These are phyloP conservation scores for Hordeum pubiflorum DNA, from an alignment of 202 grass and related monocot genomes.

Conservation along the genomic window DNA sequence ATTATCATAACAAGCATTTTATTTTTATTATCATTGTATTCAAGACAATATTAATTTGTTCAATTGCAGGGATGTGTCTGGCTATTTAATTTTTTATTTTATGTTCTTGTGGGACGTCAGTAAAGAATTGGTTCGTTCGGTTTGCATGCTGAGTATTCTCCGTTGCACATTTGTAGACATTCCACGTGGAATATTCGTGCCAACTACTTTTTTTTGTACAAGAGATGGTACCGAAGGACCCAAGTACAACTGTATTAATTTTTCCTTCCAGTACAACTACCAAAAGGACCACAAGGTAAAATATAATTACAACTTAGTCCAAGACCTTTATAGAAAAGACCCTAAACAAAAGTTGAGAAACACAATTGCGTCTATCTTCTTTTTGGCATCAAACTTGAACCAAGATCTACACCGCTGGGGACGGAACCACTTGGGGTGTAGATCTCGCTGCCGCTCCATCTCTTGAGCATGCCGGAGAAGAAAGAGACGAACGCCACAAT, in stretches of 20 bases:
- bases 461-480: background rate
- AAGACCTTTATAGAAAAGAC: background rate
- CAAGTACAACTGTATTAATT: background rate
- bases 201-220: background rate
- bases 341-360: background rate
- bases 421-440: background rate
- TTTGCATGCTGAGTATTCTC: too few species aligned
- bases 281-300: background rate
- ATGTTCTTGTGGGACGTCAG: too few species aligned
- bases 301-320: background rate
- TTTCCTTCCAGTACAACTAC: background rate
- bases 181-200: too few species aligned
- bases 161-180: too few species aligned
- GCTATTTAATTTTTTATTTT: too few species aligned
- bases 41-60: too few species aligned
- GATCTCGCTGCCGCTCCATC: background rate
- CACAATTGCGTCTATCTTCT: background rate
- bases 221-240: background rate
- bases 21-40: too few species aligned
- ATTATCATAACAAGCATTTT: too few species aligned
- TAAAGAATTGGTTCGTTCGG: too few species aligned
- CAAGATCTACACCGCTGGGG: background rate
- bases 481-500: background rate
- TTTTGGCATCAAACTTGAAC: background rate
- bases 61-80: too few species aligned